phyloP scores from a whole-genome alignment of 495 filamentous ascomycete species.

The Penicillium nucicola region DNA sequence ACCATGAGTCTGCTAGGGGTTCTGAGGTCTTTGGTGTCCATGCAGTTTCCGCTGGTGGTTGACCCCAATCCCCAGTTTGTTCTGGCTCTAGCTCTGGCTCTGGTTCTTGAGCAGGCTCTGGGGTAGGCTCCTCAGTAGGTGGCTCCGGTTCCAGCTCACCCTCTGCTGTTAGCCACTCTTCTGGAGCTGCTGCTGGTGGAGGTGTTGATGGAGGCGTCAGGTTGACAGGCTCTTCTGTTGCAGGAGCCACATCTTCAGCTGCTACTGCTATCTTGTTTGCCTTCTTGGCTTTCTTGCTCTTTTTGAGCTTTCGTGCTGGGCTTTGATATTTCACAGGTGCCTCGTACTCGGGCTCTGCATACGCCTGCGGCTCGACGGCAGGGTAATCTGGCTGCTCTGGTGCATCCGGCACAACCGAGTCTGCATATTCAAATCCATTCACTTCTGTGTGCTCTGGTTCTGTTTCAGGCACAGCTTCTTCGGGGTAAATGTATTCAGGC shows the following conservation, averaged over 20 bases:
- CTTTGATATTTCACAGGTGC: background rate
- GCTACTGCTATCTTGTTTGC: constrained; percentile 22
- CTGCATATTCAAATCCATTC: too few species aligned
- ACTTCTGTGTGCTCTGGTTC: constrained; percentile 5
- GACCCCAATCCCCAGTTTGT: too few species aligned
- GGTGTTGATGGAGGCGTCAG: constrained; percentile 44
- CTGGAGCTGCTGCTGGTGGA: too few species aligned
- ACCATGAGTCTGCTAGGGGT: constrained; percentile 3
- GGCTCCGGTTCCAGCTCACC: background rate
- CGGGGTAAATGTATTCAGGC: background rate
- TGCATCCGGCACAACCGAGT: background rate
- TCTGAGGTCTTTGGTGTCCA: background rate
- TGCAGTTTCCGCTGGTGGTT: background rate
- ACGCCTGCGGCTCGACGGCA: background rate
- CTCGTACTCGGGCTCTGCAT: background rate
- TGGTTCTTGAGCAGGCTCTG: background rate
- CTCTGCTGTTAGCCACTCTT: background rate
- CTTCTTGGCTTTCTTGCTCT: constrained; percentile 26
- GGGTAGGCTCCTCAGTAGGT: background rate
- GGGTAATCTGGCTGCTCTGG: background rate
- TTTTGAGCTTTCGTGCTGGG: constrained; percentile 14
- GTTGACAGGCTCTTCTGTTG: constrained; percentile 22
- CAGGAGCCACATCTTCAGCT: constrained; percentile 1
- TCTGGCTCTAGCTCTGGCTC: background rate
- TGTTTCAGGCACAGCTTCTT: background rate